phyloP scores from a whole-genome alignment of 495 filamentous ascomycete species.

The Xylaria telfairii region DNA sequence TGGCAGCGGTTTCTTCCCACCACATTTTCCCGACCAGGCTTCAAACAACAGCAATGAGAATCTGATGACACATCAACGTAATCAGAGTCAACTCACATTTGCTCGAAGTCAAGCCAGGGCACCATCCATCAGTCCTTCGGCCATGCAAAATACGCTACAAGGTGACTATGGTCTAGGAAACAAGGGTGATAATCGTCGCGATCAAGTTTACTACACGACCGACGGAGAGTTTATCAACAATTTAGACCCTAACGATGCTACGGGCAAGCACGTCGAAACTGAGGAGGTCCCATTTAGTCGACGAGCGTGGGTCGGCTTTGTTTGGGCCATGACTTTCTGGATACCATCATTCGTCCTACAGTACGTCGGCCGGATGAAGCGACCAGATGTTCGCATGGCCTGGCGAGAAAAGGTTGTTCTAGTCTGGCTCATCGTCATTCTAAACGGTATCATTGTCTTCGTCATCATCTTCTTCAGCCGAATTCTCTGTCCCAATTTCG shows the following conservation, averaged over 20 bases:
- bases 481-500: conserved; percentile 85
- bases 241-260: conserved; percentile 76
- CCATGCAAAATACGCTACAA: conserved; percentile 63
- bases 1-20: conserved; percentile 74
- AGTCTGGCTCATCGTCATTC: conserved; percentile 75
- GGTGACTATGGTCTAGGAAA: conserved; percentile 87
- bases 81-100: conserved; percentile 62
- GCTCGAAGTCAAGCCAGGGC: conserved; percentile 64
- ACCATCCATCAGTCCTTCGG: conserved; percentile 76
- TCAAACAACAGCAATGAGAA: conserved; percentile 74
- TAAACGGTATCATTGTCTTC: conserved; percentile 88
- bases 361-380: conserved; percentile 93
- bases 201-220: conserved; percentile 70
- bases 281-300: conserved; percentile 65
- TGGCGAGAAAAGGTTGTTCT: conserved; percentile 96
- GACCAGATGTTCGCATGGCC: conserved; percentile 94
- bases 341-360: conserved; percentile 84
- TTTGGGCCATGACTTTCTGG: conserved; percentile 92
- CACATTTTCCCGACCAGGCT: conserved; percentile 62
- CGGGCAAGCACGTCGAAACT: conserved; percentile 77
- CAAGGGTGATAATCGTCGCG: conserved; percentile 82
- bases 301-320: conserved; percentile 77
- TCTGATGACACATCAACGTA: conserved; percentile 65
- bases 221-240: conserved; percentile 61
- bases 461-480: conserved; percentile 88